phyloP scores from a whole-genome alignment of 345 rosid genomes.

The Microthlaspi erraticum region DNA sequence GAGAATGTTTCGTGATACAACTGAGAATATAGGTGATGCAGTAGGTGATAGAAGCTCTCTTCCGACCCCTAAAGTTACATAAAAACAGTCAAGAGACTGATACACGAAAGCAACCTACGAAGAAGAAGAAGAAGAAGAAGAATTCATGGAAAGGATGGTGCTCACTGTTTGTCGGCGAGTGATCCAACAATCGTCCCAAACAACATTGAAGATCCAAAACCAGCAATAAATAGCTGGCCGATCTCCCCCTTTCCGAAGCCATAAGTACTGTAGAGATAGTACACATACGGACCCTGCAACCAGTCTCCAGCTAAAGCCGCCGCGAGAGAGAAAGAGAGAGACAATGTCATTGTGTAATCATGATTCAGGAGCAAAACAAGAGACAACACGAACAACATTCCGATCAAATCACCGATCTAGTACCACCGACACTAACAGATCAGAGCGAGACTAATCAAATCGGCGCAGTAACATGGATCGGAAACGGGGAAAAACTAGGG shows the following conservation, averaged over 20 bases:
- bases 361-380: neutral
- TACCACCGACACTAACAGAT: conserved; percentile 20
- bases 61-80: conserved; percentile 59
- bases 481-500: conserved; percentile 7
- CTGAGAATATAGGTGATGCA: conserved; percentile 73
- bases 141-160: conserved; percentile 1
- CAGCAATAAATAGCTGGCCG: conserved; percentile 76
- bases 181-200: conserved; percentile 85
- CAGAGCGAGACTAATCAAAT: neutral
- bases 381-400: conserved; percentile 9
- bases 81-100: neutral
- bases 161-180: conserved; percentile 74
- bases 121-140: neutral
- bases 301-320: conserved; percentile 58
- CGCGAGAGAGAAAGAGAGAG: neutral
- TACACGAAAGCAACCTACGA: neutral
- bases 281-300: conserved; percentile 84
- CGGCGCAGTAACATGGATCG: neutral
- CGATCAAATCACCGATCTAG: conserved; percentile 30
- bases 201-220: conserved; percentile 84
- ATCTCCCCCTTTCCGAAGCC: conserved; percentile 76
- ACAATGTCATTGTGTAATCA: neutral
- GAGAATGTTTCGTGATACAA: conserved; percentile 80
- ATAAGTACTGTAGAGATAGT: conserved; percentile 68
- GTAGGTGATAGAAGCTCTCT: conserved; percentile 71